phyloP scores from a whole-genome alignment of 768 basidiomycete genomes.

The Xerocomellus chrysenteron region DNA sequence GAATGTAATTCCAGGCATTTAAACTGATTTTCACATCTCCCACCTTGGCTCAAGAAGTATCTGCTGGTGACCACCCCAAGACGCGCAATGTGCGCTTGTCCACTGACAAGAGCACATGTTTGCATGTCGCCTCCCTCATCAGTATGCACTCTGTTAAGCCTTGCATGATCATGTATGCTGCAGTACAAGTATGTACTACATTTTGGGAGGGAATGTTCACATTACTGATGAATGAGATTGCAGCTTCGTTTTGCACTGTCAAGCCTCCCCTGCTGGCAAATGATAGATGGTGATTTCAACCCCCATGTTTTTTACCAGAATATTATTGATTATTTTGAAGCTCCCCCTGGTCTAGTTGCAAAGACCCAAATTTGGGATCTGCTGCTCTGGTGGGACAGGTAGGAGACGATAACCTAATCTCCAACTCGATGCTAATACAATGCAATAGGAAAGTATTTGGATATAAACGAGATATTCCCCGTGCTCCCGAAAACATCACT shows the following conservation, averaged over 20 bases:
- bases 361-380: neutral
- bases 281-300: neutral
- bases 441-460: neutral
- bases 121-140: neutral
- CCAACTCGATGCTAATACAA: neutral
- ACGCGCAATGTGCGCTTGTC: neutral
- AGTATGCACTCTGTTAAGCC: neutral
- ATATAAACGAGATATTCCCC: neutral
- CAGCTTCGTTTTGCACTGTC: neutral
- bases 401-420: neutral
- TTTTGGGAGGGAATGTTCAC: neutral
- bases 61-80: neutral
- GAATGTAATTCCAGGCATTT: neutral
- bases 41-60: neutral
- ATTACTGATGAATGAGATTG: neutral
- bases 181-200: neutral
- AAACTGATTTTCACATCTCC: neutral
- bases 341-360: neutral
- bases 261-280: neutral
- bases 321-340: neutral
- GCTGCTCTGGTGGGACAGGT: neutral
- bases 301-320: neutral
- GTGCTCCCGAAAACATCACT: neutral
- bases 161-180: neutral
- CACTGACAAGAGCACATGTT: neutral